phyloP scores from a whole-genome alignment of 2,329 filamentous ascomycete genomes.

The Alternaria gansuensis region DNA sequence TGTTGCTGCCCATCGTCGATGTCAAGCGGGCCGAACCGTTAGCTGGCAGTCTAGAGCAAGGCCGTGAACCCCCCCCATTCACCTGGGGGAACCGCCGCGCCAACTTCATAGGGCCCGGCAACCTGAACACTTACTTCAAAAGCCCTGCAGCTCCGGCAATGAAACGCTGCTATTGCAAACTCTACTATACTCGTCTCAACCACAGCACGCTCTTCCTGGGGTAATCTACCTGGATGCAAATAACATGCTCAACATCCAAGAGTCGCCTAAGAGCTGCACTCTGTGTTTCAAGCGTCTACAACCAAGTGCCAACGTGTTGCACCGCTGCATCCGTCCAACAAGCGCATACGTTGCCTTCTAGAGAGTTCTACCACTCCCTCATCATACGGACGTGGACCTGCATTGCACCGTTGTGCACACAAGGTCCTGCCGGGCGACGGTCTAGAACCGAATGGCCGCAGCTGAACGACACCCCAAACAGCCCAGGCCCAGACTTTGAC shows the following conservation, averaged over 20 bases:
- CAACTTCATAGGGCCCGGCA: background rate
- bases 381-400: conserved; percentile 9
- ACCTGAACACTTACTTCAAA: background rate
- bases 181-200: conserved; percentile 5
- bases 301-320: background rate
- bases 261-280: background rate
- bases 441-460: conserved; percentile 2
- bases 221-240: background rate
- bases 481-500: background rate
- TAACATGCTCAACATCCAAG: background rate
- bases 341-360: conserved; percentile 9
- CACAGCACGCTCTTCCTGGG: background rate
- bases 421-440: background rate
- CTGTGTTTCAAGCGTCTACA: background rate
- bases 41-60: conserved; percentile 17
- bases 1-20: conserved; percentile 13
- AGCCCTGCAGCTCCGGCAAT: background rate
- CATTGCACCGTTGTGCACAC: conserved; percentile 1
- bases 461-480: background rate
- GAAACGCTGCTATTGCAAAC: conserved; percentile 7
- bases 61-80: conserved; percentile 9
- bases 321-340: conserved; percentile 2
- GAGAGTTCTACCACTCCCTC: conserved; percentile 9
- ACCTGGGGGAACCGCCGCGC: conserved; percentile 2
- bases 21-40: conserved; percentile 22